These are phyloP conservation scores for Scytalidium lignicola DNA, from an alignment of 2,329 filamentous ascomycete species.

Conservation along the genomic window DNA sequence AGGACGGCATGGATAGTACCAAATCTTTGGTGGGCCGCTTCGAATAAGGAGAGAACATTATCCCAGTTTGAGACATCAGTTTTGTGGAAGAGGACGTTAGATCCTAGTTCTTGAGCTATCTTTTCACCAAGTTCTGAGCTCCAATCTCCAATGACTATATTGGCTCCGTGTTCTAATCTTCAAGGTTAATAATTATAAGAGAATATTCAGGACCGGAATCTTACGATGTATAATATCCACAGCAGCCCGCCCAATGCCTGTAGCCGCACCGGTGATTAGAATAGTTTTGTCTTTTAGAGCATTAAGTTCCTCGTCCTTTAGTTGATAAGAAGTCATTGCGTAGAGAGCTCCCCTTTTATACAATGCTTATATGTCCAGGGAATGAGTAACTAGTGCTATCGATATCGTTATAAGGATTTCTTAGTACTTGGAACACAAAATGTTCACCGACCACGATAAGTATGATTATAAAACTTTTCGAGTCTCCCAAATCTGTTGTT, in stretches of 20 bases:
- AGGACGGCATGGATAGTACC: conserved; percentile 19
- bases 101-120: conserved; percentile 3
- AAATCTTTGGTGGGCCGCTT: conserved; percentile 9
- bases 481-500: too few species aligned
- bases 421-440: too few species aligned
- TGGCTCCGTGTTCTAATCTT: conserved; percentile 3
- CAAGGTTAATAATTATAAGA: background rate
- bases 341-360: too few species aligned
- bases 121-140: conserved; percentile 2
- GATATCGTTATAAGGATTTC: too few species aligned
- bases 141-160: conserved; percentile 12
- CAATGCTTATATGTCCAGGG: too few species aligned
- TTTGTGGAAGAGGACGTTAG: conserved; percentile 13
- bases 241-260: conserved; percentile 10
- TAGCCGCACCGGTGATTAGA: conserved; percentile 13
- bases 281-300: conserved; percentile 12
- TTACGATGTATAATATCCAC: conserved; percentile 10
- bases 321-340: conserved; percentile 1
- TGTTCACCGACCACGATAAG: too few species aligned
- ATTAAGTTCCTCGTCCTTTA: conserved; percentile 1
- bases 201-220: too few species aligned
- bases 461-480: too few species aligned
- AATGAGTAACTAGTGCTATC: too few species aligned
- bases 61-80: conserved; percentile 16
- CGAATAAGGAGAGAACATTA: conserved; percentile 16